Evolutionary conservation across 768 basidiomycete species (phyloP).

Genomic region (Postia placenta): DNA sequence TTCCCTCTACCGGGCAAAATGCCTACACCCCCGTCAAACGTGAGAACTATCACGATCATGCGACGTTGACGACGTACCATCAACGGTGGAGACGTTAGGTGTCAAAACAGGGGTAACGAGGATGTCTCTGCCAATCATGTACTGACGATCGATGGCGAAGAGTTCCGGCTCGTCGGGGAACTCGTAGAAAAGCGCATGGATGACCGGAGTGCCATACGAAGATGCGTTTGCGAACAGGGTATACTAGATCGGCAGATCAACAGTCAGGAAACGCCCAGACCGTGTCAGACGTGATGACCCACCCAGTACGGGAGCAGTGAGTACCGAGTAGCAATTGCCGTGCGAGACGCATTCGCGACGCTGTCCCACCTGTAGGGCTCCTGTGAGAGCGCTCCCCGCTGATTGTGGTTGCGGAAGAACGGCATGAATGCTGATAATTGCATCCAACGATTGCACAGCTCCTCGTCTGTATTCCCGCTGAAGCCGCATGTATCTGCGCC

Average conservation of each 20-base stretch:
- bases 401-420: constrained; percentile 79
- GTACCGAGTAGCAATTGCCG: constrained; percentile 67
- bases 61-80: constrained; percentile 51
- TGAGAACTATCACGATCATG: not conserved
- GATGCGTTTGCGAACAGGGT: constrained; percentile 70
- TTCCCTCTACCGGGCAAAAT: constrained; percentile 59
- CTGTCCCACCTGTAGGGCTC: constrained; percentile 81
- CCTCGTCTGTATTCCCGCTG: constrained; percentile 68
- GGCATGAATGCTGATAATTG: constrained; percentile 77
- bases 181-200: constrained; percentile 74
- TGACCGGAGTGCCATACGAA: constrained; percentile 56
- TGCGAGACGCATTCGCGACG: constrained; percentile 67
- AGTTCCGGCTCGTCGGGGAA: constrained; percentile 67
- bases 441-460: constrained; percentile 84
- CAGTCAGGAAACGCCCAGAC: not conserved
- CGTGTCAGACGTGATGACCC: constrained; percentile 14
- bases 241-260: constrained; percentile 37
- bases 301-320: constrained; percentile 77
- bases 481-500: constrained; percentile 77
- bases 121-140: constrained; percentile 63
- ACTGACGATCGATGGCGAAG: constrained; percentile 60
- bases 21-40: constrained; percentile 36
- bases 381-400: constrained; percentile 59
- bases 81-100: constrained; percentile 62
- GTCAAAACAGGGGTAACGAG: constrained; percentile 71